Percentiles rank a stretch among this genome's conserved stretches.
Evolutionary conservation across 352 stramenopile genomes (phyloP).

Genomic region (Globisporangium irregulare): DNA sequence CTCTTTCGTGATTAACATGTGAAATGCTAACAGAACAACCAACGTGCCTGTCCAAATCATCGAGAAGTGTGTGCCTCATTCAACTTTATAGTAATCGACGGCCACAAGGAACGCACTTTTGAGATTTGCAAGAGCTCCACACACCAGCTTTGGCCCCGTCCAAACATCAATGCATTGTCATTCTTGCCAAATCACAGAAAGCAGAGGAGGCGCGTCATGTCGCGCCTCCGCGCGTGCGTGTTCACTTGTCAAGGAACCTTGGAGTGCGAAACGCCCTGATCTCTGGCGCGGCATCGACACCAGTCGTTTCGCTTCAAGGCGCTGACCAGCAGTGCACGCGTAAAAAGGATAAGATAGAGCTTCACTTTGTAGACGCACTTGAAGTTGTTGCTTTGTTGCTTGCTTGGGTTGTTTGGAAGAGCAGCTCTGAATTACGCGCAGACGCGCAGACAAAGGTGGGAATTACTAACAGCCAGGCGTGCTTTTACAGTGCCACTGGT

Average conservation of each 20-base stretch:
- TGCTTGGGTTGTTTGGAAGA: background rate
- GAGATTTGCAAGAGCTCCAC: background rate
- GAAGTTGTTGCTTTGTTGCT: slow-evolving; percentile 2
- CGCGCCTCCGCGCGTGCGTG: background rate
- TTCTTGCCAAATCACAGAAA: background rate
- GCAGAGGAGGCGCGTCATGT: background rate
- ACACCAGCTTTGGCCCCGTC: background rate
- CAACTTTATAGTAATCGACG: background rate
- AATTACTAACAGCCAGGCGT: background rate
- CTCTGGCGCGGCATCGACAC: background rate
- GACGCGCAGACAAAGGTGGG: background rate
- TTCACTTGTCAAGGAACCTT: background rate
- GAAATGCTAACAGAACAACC: background rate
- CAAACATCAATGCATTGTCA: background rate
- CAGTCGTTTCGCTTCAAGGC: background rate
- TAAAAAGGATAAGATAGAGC: background rate
- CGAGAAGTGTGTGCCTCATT: background rate
- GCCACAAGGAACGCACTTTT: background rate
- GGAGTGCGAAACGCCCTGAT: background rate
- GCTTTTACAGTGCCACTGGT: background rate
- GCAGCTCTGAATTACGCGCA: background rate
- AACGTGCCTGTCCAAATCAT: background rate
- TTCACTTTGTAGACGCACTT: slow-evolving; percentile 17
- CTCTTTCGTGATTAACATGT: background rate
- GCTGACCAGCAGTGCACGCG: background rate